Evolutionary conservation across 2,329 filamentous ascomycete species (phyloP).

Genomic region (Xylogone sp.): DNA sequence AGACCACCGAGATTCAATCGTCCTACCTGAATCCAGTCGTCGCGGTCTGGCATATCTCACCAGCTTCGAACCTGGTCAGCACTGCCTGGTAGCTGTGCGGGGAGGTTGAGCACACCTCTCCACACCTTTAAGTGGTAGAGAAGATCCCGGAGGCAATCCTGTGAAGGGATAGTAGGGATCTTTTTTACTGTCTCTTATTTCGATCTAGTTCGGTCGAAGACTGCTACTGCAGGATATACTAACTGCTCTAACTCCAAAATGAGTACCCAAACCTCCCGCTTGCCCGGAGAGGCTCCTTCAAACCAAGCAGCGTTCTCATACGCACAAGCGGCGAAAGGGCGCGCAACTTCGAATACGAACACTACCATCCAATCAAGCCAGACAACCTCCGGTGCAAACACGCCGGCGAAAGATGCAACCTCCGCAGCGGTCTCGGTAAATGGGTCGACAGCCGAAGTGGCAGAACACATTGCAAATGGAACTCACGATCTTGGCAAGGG

Average conservation of each 20-base stretch:
- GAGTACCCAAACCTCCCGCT: slow-evolving; percentile 34
- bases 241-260: slow-evolving; percentile 28
- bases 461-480: slow-evolving; percentile 21
- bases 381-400: slow-evolving; percentile 25
- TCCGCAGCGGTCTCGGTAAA: slow-evolving; percentile 17
- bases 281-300: slow-evolving; percentile 26
- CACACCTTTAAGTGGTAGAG: slow-evolving; percentile 29
- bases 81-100: slow-evolving; percentile 25
- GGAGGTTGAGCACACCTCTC: slow-evolving; percentile 34
- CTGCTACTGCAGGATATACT: neutral
- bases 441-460: slow-evolving; percentile 14
- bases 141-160: slow-evolving; percentile 10
- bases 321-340: slow-evolving; percentile 89
- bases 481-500: slow-evolving; percentile 15
- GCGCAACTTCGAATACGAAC: slow-evolving; percentile 30
- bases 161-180: neutral
- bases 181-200: neutral
- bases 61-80: slow-evolving; percentile 9
- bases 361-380: slow-evolving; percentile 24
- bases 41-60: neutral
- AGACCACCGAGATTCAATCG: neutral
- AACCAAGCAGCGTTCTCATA: slow-evolving; percentile 73
- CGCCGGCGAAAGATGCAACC: slow-evolving; percentile 23
- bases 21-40: neutral
- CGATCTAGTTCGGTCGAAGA: neutral